These are phyloP conservation scores for Plasmopara viticola DNA, from an alignment of 352 stramenopile genomes.

Conservation along the genomic window DNA sequence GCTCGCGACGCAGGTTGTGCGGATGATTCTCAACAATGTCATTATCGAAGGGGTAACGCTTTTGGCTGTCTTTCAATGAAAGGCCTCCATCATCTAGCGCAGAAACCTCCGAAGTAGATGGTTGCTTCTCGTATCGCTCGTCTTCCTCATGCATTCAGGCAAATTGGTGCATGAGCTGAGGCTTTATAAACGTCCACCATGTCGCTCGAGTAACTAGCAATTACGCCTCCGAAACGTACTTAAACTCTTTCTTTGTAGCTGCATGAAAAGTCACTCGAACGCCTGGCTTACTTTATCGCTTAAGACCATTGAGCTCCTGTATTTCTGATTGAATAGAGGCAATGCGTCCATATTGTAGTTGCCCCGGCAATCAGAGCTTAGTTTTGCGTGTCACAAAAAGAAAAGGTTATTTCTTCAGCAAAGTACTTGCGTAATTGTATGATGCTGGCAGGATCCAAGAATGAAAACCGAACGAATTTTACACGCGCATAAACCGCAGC, in stretches of 20 bases:
- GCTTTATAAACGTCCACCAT: conserved; percentile 7
- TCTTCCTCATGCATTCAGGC: conserved; percentile 10
- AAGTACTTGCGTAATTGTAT: too few relatives aligned
- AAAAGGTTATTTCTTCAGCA: too few relatives aligned
- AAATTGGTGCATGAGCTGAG: conserved; percentile 6
- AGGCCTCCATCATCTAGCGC: conserved; percentile 1
- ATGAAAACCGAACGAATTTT: too few relatives aligned
- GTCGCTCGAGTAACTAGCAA: conserved; percentile 6
- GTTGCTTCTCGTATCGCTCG: not conserved
- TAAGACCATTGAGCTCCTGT: not conserved
- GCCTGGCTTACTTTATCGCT: not conserved
- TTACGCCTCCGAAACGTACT: conserved; percentile 2
- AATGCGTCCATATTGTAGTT: not conserved
- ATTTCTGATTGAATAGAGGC: conserved; percentile 1
- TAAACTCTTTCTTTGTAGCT: conserved; percentile 6
- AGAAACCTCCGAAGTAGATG: not conserved
- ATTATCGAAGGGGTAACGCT: conserved; percentile 84
- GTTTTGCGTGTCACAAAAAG: too few relatives aligned
- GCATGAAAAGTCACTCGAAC: conserved; percentile 4
- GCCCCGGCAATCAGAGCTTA: too few relatives aligned
- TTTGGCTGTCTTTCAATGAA: too few relatives aligned
- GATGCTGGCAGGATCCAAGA: too few relatives aligned
- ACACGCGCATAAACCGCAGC: too few relatives aligned
- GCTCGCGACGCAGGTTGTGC: conserved; percentile 98
- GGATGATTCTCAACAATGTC: conserved; percentile 99